Conservation (phyloP, 257 asterid genomes). For the Solanum ossicruentum region DNA sequence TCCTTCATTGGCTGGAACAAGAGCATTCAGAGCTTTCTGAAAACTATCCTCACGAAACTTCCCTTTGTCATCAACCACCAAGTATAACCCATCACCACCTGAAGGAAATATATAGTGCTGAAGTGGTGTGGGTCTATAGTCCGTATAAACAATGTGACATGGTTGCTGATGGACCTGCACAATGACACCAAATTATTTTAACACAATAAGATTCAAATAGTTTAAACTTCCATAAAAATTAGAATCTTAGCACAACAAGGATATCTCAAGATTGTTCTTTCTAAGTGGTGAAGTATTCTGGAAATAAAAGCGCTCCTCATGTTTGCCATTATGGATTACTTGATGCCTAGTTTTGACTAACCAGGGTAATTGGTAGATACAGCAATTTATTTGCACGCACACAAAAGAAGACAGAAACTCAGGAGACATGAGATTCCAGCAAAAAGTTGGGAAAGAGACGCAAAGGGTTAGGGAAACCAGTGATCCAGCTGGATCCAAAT, state of each 20-base stretch:
- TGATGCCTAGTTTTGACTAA: background rate
- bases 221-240: background rate
- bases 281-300: background rate
- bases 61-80: conserved; percentile 89
- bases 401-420: background rate
- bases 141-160: conserved; percentile 94
- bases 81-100: conserved; percentile 90
- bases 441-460: background rate
- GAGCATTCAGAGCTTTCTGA: conserved; percentile 87
- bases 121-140: conserved; percentile 96
- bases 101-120: conserved; percentile 91
- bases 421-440: background rate
- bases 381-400: background rate
- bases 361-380: background rate
- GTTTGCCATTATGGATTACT: background rate
- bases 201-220: background rate
- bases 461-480: background rate
- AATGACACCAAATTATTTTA: conserved; percentile 11
- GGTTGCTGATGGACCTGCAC: conserved; percentile 96
- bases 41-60: conserved; percentile 94
- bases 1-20: conserved; percentile 49
- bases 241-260: background rate
- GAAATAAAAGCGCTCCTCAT: background rate
- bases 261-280: background rate
- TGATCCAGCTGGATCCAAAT: background rate